These are phyloP conservation scores for Scheffersomyces insectosa DNA, from an alignment of 1,139 yeast genomes.

Conservation along the genomic window DNA sequence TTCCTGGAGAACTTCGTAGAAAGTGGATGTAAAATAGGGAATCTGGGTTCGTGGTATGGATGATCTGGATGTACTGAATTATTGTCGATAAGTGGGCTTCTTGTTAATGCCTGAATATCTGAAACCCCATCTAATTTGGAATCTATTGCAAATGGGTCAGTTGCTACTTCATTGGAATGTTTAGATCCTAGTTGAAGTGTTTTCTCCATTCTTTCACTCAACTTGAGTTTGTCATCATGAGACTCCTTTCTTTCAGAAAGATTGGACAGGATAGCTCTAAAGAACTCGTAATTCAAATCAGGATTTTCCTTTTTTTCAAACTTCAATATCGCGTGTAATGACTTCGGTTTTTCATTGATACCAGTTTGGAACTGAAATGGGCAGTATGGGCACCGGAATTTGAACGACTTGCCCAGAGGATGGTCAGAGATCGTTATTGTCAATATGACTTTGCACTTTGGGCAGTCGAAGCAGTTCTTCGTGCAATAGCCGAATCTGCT, in stretches of 20 bases:
- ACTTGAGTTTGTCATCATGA: conserved; percentile 2
- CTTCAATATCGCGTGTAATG: conserved; percentile 31
- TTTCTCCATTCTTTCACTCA: neutral
- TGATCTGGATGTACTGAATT: neutral
- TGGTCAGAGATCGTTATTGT: conserved; percentile 26
- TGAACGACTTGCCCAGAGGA: conserved; percentile 33
- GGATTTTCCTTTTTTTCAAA: conserved; percentile 14
- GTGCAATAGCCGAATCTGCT: conserved; percentile 25
- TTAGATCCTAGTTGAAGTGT: conserved; percentile 8
- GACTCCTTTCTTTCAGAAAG: neutral
- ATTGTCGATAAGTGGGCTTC: neutral
- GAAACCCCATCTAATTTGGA: neutral
- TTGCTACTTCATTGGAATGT: too few species aligned
- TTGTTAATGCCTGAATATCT: neutral
- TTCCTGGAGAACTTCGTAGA: conserved; percentile 23
- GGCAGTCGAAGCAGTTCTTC: conserved; percentile 44
- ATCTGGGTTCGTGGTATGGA: neutral
- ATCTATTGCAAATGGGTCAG: neutral
- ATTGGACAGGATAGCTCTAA: neutral
- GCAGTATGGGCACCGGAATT: conserved; percentile 36
- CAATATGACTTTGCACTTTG: conserved; percentile 31
- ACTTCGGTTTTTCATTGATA: conserved; percentile 35
- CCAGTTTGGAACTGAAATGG: conserved; percentile 27
- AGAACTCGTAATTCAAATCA: neutral
- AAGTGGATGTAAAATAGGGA: conserved; percentile 29